A percentile compares a stretch with the other conserved stretches of the same genome.
Evolutionary conservation across 1,284 basidiomycete species (phyloP).

Genomic region (Baeospora myosura): DNA sequence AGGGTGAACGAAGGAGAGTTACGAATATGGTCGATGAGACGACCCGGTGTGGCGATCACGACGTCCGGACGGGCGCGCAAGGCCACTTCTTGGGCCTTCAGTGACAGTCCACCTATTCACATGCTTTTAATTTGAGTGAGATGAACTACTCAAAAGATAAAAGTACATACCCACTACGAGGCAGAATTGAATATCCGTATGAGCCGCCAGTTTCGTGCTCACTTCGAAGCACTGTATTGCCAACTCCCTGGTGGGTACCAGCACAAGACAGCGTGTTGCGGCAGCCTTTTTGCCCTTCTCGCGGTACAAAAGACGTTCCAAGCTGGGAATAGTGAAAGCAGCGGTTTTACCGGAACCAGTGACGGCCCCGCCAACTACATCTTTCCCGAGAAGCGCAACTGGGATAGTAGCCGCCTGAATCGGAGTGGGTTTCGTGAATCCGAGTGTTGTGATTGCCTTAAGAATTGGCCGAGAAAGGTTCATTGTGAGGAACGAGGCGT

Average conservation of each 20-base stretch:
- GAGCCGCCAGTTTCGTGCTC: constrained; percentile 75
- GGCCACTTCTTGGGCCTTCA: constrained; percentile 84
- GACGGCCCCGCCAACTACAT: constrained; percentile 90
- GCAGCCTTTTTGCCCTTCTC: constrained; percentile 80
- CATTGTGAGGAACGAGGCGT: constrained; percentile 76
- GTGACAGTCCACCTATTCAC: constrained; percentile 73
- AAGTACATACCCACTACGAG: constrained; percentile 72
- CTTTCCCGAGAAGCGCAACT: constrained; percentile 87
- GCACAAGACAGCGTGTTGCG: constrained; percentile 89
- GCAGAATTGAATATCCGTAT: constrained; percentile 85
- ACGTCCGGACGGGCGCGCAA: constrained; percentile 86
- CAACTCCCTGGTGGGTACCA: constrained; percentile 90
- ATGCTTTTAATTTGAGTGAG: constrained; percentile 5
- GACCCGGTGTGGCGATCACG: constrained; percentile 91
- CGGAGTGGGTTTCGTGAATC: constrained; percentile 85
- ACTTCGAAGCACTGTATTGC: constrained; percentile 94
- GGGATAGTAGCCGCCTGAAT: constrained; percentile 93
- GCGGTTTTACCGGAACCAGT: constrained; percentile 97
- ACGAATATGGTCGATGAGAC: constrained; percentile 93
- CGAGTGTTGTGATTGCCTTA: constrained; percentile 77
- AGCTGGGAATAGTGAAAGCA: constrained; percentile 90
- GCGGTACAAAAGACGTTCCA: constrained; percentile 86
- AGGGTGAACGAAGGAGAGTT: constrained; percentile 93
- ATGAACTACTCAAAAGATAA: background rate
- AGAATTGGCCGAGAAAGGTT: constrained; percentile 86